Conservation (phyloP, 2,329 filamentous ascomycete species). For the Furcasterigmium furcatum region DNA sequence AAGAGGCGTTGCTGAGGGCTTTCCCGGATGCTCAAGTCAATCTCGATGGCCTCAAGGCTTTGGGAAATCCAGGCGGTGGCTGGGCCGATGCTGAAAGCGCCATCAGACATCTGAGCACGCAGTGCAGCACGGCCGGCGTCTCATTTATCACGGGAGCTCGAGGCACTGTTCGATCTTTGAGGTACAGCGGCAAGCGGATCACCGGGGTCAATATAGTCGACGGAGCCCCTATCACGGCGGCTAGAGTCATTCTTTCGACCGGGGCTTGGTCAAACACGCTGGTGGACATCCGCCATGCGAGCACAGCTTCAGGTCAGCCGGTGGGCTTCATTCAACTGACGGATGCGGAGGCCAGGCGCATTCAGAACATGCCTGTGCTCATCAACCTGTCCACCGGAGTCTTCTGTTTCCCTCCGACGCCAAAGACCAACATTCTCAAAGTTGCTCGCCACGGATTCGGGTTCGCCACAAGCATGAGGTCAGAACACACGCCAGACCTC, state of each 20-base stretch:
- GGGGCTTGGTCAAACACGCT: slow-evolving; percentile 61
- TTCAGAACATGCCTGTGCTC: slow-evolving; percentile 57
- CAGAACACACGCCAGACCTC: slow-evolving; percentile 7
- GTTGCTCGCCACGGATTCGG: slow-evolving; percentile 59
- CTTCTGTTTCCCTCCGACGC: slow-evolving; percentile 51
- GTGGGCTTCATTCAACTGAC: slow-evolving; percentile 63
- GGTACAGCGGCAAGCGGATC: slow-evolving; percentile 10
- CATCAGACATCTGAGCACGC: slow-evolving; percentile 16
- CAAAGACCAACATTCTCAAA: slow-evolving; percentile 49
- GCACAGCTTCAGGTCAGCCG: slow-evolving; percentile 62
- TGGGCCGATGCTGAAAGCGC: slow-evolving; percentile 23
- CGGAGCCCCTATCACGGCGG: not conserved
- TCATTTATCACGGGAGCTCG: slow-evolving; percentile 21
- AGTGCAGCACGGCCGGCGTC: slow-evolving; percentile 21
- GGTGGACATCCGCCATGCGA: slow-evolving; percentile 59
- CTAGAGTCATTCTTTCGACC: slow-evolving; percentile 50
- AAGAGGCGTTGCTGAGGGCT: no score
- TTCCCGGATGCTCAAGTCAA: slow-evolving; percentile 15
- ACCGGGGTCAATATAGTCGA: slow-evolving; percentile 16
- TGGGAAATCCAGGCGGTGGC: slow-evolving; percentile 19
- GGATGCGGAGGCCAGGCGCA: slow-evolving; percentile 47
- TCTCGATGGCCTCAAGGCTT: slow-evolving; percentile 12
- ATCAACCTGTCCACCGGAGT: slow-evolving; percentile 52
- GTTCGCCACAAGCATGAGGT: slow-evolving; percentile 37
- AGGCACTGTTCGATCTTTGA: slow-evolving; percentile 19